Evolutionary conservation across 2,329 filamentous ascomycete species (phyloP), one percentile per base, ranked within the genome.

Genomic region (Cercospora janseana): DNA sequence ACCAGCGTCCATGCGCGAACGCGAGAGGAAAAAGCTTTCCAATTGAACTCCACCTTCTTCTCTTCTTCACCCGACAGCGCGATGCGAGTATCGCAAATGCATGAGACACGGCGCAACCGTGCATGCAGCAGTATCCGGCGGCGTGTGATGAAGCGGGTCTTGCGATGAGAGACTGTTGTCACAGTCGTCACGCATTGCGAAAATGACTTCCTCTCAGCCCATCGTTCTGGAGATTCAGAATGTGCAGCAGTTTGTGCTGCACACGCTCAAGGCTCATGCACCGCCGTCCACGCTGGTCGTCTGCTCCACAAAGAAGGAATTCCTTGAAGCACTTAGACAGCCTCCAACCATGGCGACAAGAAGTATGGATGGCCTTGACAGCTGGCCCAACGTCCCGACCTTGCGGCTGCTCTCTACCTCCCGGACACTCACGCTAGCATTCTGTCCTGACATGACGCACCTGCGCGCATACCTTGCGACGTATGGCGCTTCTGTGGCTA

Each of bases 361-460:
- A 5, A 20, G 41, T 37, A 45, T 37, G 40, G 43, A 37, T 12
- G 16, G 28, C 10, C 21, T 49, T 18, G 16, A 26, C 49, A 20
- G 13, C 27, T 43, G 34, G 26, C 23, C 40, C 15, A n/a, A 49
- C 4, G 47, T 42, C 4, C 79, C 83, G 21, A 83, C 86, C 0
- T 79, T 95, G 10, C 78, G 83, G 47, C 79, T 88, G 55, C 75
- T 91, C 21, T 80, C 84, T 38, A 77, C 79, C 3, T 85, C 88
- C 6, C 79, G 82, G 23, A 81, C 84, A 60, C 78, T 94, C 55
- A 81, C 80, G 47, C 69, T 91, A 6, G 72, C 81, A 27, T 96
- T 94, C 69, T 79, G 82, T 47, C 82, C 88, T 0, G 88, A 86
- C 2, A 78, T 93, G 46, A 82, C 86, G 16, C 83, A 87, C 66